These are phyloP conservation scores for Lyophyllum shimeji DNA, from an alignment of 768 basidiomycete genomes.

Conservation along the genomic window DNA sequence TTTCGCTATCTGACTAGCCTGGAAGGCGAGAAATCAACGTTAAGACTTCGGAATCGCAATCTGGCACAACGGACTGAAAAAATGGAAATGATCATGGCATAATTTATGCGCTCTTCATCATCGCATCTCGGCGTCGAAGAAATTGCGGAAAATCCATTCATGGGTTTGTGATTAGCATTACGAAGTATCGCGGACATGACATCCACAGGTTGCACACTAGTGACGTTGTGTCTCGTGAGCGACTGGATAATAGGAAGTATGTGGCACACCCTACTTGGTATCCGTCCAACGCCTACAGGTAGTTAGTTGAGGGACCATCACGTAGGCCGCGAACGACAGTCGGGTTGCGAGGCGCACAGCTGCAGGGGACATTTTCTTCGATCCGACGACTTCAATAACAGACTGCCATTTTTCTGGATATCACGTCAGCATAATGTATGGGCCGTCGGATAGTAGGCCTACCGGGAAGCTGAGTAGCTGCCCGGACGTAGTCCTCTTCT, in stretches of 20 bases:
- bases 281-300: conserved; percentile 22
- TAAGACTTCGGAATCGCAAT: neutral
- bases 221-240: neutral
- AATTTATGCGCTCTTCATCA: conserved; percentile 30
- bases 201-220: conserved; percentile 15
- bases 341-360: conserved; percentile 58
- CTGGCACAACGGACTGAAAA: conserved; percentile 31
- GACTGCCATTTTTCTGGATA: conserved; percentile 53
- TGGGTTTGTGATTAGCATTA: conserved; percentile 4
- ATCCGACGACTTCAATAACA: conserved; percentile 44
- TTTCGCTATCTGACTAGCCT: conserved; percentile 24
- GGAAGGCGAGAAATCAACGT: neutral
- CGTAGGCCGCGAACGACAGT: conserved; percentile 53
- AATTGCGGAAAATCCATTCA: conserved; percentile 12
- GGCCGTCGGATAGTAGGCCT: conserved; percentile 7
- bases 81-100: conserved; percentile 41
- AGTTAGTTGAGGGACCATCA: conserved; percentile 47
- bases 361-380: conserved; percentile 54
- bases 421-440: neutral
- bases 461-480: conserved; percentile 73
- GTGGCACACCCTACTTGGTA: conserved; percentile 7
- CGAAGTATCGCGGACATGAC: conserved; percentile 22
- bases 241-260: neutral
- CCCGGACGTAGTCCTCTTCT: conserved; percentile 52
- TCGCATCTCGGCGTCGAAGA: conserved; percentile 10